These are phyloP conservation scores for Emmonsia crescens DNA, from an alignment of 2,329 filamentous ascomycete species.

Conservation along the genomic window DNA sequence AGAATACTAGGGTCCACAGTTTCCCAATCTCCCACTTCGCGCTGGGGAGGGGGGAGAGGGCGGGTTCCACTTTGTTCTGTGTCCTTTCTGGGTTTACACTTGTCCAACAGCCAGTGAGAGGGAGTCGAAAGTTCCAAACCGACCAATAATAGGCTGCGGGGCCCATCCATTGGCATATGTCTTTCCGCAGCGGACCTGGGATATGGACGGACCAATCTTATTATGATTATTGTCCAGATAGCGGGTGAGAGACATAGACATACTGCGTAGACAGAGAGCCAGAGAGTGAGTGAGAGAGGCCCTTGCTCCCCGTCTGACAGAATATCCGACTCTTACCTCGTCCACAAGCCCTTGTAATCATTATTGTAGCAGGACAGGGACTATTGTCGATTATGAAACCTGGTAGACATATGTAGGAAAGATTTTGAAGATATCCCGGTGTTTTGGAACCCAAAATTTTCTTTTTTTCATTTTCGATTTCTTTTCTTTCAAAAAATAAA, in stretches of 20 bases:
- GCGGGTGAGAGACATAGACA: too few species aligned
- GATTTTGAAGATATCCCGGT: not conserved
- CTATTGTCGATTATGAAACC: not conserved
- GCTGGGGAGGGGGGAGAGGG: not conserved
- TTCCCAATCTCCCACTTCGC: not conserved
- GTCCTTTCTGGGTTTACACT: not conserved
- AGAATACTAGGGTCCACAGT: not conserved
- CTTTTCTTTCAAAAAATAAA: not conserved
- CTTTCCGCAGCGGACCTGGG: not conserved
- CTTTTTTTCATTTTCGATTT: too few species aligned
- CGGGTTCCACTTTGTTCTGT: constrained; percentile 1
- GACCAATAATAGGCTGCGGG: not conserved
- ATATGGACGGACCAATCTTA: not conserved
- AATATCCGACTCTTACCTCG: not conserved
- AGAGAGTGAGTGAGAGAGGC: too few species aligned
- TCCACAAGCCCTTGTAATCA: not conserved
- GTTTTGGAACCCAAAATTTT: not conserved
- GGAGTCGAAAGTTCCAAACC: not conserved
- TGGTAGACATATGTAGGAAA: not conserved
- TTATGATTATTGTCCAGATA: too few species aligned
- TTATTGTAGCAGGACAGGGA: not conserved
- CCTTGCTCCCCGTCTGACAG: not conserved
- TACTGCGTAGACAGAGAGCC: too few species aligned
- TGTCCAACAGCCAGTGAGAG: not conserved
- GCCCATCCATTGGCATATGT: not conserved